Evolutionary conservation across 768 basidiomycete genomes (phyloP).

Genomic region (Asterophora parasitica): DNA sequence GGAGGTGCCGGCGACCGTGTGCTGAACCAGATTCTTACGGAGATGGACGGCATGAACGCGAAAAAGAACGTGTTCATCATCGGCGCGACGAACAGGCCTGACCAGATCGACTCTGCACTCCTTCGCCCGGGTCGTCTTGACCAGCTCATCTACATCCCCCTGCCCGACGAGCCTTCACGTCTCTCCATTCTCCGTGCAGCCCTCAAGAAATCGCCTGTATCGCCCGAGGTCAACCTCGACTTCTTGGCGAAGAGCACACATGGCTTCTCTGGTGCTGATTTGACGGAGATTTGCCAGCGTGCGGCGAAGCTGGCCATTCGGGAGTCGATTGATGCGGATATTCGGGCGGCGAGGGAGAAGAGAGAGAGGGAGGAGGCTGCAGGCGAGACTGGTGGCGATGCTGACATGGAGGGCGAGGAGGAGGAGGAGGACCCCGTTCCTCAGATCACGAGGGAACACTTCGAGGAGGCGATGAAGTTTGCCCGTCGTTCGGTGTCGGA

Average conservation of each 20-base stretch:
- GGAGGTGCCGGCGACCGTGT: slow-evolving; percentile 98
- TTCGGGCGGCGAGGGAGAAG: slow-evolving; percentile 72
- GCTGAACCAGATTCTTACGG: slow-evolving; percentile 93
- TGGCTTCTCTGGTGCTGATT: slow-evolving; percentile 98
- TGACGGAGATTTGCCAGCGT: slow-evolving; percentile 98
- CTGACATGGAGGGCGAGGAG: slow-evolving; percentile 70
- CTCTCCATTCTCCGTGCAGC: slow-evolving; percentile 86
- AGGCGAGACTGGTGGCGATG: slow-evolving; percentile 48
- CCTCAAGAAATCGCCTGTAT: slow-evolving; percentile 89
- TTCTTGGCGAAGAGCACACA: slow-evolving; percentile 93
- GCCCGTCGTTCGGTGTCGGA: slow-evolving; percentile 97
- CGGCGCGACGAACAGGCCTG: slow-evolving; percentile 94
- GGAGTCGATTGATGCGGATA: slow-evolving; percentile 91
- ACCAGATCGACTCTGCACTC: slow-evolving; percentile 91
- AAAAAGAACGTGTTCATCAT: slow-evolving; percentile 99
- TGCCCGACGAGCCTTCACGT: slow-evolving; percentile 92
- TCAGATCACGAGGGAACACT: slow-evolving; percentile 87
- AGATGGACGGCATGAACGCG: slow-evolving; percentile 98
- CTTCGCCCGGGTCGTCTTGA: slow-evolving; percentile 98
- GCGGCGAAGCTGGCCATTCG: slow-evolving; percentile 97
- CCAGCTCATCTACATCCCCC: slow-evolving; percentile 98
- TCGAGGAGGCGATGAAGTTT: slow-evolving; percentile 98
- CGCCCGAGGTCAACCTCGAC: slow-evolving; percentile 71
- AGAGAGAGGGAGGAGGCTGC: slow-evolving; percentile 71
- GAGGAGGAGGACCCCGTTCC: slow-evolving; percentile 89